phyloP scores from a whole-genome alignment of 805 yeast species.

The Zygosaccharomyces gambellarensis region DNA sequence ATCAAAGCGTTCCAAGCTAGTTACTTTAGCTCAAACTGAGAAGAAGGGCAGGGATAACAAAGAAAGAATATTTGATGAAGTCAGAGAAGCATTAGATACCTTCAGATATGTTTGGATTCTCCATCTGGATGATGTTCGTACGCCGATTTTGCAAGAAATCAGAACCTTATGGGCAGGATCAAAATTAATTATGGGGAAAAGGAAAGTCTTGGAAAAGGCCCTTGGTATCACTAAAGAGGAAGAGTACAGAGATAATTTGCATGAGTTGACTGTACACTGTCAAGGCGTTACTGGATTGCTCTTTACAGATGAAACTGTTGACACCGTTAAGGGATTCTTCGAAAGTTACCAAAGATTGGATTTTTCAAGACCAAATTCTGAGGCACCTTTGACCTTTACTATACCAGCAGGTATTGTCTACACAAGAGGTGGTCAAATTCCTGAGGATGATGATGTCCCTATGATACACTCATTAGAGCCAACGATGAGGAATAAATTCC shows the following conservation, averaged over 20 bases:
- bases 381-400: slow-evolving; percentile 74
- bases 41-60: slow-evolving; percentile 93
- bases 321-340: slow-evolving; percentile 88
- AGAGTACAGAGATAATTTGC: slow-evolving; percentile 83
- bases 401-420: slow-evolving; percentile 89
- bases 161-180: slow-evolving; percentile 92
- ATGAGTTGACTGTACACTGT: slow-evolving; percentile 57
- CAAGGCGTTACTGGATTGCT: slow-evolving; percentile 82
- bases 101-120: slow-evolving; percentile 80
- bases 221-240: slow-evolving; percentile 83
- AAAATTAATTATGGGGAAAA: slow-evolving; percentile 82
- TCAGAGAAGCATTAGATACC: slow-evolving; percentile 73
- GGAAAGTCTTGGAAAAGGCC: slow-evolving; percentile 89
- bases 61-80: slow-evolving; percentile 84
- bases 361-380: slow-evolving; percentile 84
- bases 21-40: slow-evolving; percentile 92
- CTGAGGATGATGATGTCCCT: slow-evolving; percentile 90
- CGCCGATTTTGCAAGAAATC: slow-evolving; percentile 89
- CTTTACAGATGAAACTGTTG: slow-evolving; percentile 83
- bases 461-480: slow-evolving; percentile 95
- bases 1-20: slow-evolving; percentile 93
- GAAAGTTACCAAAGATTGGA: slow-evolving; percentile 71
- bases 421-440: slow-evolving; percentile 91
- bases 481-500: slow-evolving; percentile 80
- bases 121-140: slow-evolving; percentile 85